Evolutionary conservation across 1,284 basidiomycete genomes (phyloP), one percentile per base, ranked within the genome.

Genomic region (Ganoderma meredithae): DNA sequence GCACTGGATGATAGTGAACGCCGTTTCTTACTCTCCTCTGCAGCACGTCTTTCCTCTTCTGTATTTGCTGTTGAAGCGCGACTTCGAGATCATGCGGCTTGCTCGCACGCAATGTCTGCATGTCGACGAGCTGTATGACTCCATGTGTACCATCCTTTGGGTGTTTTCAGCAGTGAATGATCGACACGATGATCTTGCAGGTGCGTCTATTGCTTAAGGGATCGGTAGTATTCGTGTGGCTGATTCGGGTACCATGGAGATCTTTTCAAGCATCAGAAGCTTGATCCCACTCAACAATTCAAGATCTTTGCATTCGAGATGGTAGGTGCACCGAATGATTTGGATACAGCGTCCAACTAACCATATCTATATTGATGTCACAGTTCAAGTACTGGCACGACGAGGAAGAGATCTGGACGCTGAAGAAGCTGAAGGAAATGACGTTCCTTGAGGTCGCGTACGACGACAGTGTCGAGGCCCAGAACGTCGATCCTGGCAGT

Each of bases 21-120:
- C 5, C 3, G 22, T 25, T n/a, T 9, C 25, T 31, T 1, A 41
- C 44, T 13, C 17, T 9, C 25, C 22, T 43, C 1, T 58, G 2
- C 44, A 77, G 76, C 67, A 75, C 40, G n/a, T 78, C 1, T 75
- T 77, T 36, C 68, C 75, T 1, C 33, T 78, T 0, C 9, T 79
- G 6, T 77, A 74, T 33, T 65, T 79, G 6, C 59, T 79, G 0
- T 58, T 79, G n/a, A 65, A 71, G 22, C 70, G 71, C 4, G 73
- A 79, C 55, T 68, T 71, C n/a, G 66, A 75, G 7, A 49, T 77
- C 25, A 74, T 79, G 69, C 62, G 66, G 7, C 25, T 68, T 2
- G 76, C 74, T 10, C 65, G 68, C n/a, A 69, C 40, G 1, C 69
- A 70, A 40, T 55, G 74, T 8, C 15, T 78, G 0, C 66, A 71